These are phyloP conservation scores for Pezicula carpinea DNA, from an alignment of 2,329 filamentous ascomycete genomes.

Conservation along the genomic window DNA sequence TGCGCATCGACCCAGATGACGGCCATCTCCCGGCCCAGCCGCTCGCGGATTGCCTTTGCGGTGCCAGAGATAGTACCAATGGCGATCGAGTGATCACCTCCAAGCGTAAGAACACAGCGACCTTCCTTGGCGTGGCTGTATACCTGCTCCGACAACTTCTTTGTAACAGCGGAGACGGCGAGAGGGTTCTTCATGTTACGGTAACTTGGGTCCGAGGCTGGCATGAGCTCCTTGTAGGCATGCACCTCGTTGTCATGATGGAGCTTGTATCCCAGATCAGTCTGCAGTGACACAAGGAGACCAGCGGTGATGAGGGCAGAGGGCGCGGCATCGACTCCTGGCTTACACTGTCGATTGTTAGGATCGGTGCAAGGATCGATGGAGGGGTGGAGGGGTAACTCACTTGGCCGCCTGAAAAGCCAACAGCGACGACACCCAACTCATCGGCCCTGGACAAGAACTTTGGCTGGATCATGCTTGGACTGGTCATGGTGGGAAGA, in stretches of 20 bases:
- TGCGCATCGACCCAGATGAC: slow-evolving; percentile 99
- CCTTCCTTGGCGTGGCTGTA: slow-evolving; percentile 82
- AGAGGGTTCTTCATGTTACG: slow-evolving; percentile 93
- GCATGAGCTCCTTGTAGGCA: slow-evolving; percentile 72
- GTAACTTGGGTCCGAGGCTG: slow-evolving; percentile 68
- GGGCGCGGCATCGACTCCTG: slow-evolving; percentile 86
- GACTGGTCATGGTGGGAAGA: slow-evolving; percentile 24
- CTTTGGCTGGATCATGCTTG: slow-evolving; percentile 40
- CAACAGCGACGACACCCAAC: slow-evolving; percentile 88
- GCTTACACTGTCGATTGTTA: slow-evolving; percentile 62
- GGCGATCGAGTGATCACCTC: slow-evolving; percentile 94
- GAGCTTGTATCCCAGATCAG: slow-evolving; percentile 85
- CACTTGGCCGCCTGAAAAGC: slow-evolving; percentile 96
- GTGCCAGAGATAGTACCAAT: slow-evolving; percentile 89
- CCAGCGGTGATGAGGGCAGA: slow-evolving; percentile 84
- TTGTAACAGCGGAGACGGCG: slow-evolving; percentile 79
- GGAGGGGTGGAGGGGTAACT: slow-evolving; percentile 20
- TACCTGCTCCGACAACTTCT: slow-evolving; percentile 74
- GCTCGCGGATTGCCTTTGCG: slow-evolving; percentile 79
- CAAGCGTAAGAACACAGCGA: slow-evolving; percentile 85
- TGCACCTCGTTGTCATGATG: slow-evolving; percentile 80
- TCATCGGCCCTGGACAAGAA: slow-evolving; percentile 78
- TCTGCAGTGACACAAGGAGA: slow-evolving; percentile 74
- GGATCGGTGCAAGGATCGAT: slow-evolving; percentile 3
- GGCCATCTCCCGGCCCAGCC: slow-evolving; percentile 76